Base-by-base conservation (phyloP, 352 stramenopile genomes). In the Pythium utonaiense region DNA sequence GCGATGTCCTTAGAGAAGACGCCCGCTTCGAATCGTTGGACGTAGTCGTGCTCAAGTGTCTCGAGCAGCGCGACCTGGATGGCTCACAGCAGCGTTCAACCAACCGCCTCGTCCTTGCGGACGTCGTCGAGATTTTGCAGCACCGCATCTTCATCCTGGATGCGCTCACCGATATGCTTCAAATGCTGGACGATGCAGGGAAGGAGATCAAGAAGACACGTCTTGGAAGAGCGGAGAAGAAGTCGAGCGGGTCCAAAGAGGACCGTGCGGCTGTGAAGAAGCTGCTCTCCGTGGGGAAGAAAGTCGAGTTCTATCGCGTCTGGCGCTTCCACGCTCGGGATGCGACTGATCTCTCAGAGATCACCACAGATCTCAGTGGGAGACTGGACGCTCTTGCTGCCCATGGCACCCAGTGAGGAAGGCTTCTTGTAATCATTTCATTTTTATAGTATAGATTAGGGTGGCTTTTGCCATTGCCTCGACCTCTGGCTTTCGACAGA, bases 61-160 rank as follows among this genome's bases (percentile, higher is more conserved):
- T 66, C 17, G 63, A 70, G 47, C 42, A 59, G 28, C 34, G 28
- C 1, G 53, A 44, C 21, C 12, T 61, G 6, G 40, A 48, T 17
- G 55, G 55, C 58, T 28, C 53, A 21, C 44, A 31, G 40, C 47
- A 42, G 24, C 10, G n/a, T 13, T 53, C 63, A 9, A 68, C 52
- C 33, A 80, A 77, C 57, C 36, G 41, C 16, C 58, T 75, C 30
- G 72, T 74, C 19, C 59, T 92, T 5, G 50, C 65, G 5, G 84
- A 94, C 49, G 74, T 51, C 1, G 63, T 67, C 27, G 49, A 67
- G 38, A 56, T 94, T 51, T 31, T 88, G 21, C 45, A 25, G 6
- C 51, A 54, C 12, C 55, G 66, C 28, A 44, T 86, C 22, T 94
- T 94, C 62, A 51, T 89, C 14, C 58, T 89, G 28, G 84, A 94